Percentiles rank a stretch among this genome's conserved stretches.
Evolutionary conservation across 768 basidiomycete species (phyloP).

Genomic region (Coprinopsis cinerea): DNA sequence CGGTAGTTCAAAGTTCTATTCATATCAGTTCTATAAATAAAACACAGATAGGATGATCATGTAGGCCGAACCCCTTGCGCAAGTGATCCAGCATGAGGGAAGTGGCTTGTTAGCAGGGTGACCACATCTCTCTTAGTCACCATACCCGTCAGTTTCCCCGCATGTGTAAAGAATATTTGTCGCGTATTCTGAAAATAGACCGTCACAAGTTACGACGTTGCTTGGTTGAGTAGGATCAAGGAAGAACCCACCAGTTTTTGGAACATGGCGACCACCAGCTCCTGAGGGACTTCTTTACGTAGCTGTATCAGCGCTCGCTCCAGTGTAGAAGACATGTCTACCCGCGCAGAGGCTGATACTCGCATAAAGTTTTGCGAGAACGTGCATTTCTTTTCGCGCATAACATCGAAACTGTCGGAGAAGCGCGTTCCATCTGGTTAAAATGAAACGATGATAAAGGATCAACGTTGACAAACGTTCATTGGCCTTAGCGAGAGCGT

Average conservation of each 20-base stretch:
- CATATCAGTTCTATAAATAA: neutral
- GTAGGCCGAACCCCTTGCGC: neutral
- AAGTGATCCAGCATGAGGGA: slow-evolving; percentile 47
- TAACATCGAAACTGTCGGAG: slow-evolving; percentile 22
- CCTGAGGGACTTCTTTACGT: slow-evolving; percentile 63
- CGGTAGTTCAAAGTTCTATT: neutral
- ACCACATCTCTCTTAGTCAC: slow-evolving; percentile 67
- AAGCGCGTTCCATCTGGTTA: slow-evolving; percentile 11
- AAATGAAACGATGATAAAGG: no score
- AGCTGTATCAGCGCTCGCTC: slow-evolving; percentile 55
- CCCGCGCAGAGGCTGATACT: slow-evolving; percentile 22
- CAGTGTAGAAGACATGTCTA: slow-evolving; percentile 34
- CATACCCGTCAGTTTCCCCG: slow-evolving; percentile 56
- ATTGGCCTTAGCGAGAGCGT: neutral
- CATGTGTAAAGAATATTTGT: slow-evolving; percentile 60
- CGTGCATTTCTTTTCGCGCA: slow-evolving; percentile 32
- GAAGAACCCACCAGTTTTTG: slow-evolving; percentile 52
- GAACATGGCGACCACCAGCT: slow-evolving; percentile 69
- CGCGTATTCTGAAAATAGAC: slow-evolving; percentile 47
- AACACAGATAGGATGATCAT: neutral
- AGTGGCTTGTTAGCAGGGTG: slow-evolving; percentile 49
- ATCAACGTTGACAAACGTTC: neutral
- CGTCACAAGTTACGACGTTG: neutral
- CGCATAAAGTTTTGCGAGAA: slow-evolving; percentile 30
- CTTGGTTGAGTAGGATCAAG: neutral